These are phyloP conservation scores for Blastobotrys mokoenaii DNA, from an alignment of 805 yeast genomes.

Conservation along the genomic window DNA sequence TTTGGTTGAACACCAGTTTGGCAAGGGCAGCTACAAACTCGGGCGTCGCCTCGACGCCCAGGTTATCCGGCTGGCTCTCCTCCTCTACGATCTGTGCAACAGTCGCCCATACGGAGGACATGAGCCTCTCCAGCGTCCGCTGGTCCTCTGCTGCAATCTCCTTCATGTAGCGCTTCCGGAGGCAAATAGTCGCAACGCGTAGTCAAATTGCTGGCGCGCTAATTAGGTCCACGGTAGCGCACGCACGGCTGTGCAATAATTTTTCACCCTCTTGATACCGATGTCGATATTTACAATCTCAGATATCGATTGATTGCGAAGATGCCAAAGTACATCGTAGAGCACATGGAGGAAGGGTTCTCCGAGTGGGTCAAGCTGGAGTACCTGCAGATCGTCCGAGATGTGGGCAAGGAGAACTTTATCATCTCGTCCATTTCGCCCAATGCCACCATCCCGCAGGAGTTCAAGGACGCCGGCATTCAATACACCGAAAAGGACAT, in stretches of 20 bases:
- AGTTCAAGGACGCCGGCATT: constrained; percentile 51
- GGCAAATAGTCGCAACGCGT: no score
- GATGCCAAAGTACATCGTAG: constrained; percentile 66
- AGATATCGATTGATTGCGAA: no score
- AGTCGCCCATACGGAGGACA: constrained; percentile 25
- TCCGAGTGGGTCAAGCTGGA: constrained; percentile 93
- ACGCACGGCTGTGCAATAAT: no score
- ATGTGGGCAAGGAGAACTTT: constrained; percentile 71
- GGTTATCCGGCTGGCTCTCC: constrained; percentile 15
- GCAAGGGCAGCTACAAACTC: constrained; percentile 27
- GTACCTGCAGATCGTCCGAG: constrained; percentile 71
- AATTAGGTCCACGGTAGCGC: no score
- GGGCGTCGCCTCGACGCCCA: constrained; percentile 22
- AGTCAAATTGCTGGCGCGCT: no score
- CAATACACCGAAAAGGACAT: constrained; percentile 78
- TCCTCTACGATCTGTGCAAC: constrained; percentile 25
- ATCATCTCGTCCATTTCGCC: constrained; percentile 68
- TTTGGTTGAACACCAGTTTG: constrained; percentile 26
- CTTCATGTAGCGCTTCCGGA: no score
- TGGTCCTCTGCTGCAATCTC: not conserved
- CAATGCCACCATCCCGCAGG: constrained; percentile 59
- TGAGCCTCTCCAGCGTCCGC: constrained; percentile 11
- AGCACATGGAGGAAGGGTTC: constrained; percentile 96
- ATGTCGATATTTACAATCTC: no score
- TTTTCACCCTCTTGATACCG: no score